A percentile compares a stretch with the other conserved stretches of the same genome.
These are phyloP conservation scores for Escovopsis weberi DNA, from an alignment of 2,329 filamentous ascomycete species.

Conservation along the genomic window DNA sequence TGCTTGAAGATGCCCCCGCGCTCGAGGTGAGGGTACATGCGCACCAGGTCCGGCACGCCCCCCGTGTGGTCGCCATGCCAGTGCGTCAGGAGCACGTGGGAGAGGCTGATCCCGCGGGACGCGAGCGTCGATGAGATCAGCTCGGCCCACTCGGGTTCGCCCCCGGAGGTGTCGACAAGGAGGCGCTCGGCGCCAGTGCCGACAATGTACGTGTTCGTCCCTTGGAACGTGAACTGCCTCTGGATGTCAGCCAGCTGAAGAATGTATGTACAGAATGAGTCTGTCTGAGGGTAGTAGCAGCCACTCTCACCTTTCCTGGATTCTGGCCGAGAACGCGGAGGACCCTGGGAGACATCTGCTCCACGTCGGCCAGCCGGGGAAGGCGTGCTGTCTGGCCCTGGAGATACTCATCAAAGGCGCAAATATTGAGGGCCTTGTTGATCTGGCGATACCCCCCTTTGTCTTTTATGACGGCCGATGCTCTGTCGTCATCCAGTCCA, in stretches of 20 bases:
- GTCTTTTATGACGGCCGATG: too few species aligned
- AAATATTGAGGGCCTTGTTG: conserved; percentile 31
- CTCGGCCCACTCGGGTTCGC: background rate
- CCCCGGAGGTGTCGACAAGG: conserved; percentile 1
- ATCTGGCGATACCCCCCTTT: conserved; percentile 28
- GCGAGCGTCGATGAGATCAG: conserved; percentile 1
- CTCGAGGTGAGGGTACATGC: conserved; percentile 7
- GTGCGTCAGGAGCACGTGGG: conserved; percentile 49
- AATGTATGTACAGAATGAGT: too few species aligned
- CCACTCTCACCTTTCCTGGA: conserved; percentile 21
- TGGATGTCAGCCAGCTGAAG: too few species aligned
- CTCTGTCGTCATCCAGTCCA: too few species aligned
- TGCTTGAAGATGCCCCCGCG: conserved; percentile 39
- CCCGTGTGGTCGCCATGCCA: conserved; percentile 62
- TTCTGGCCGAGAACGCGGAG: conserved; percentile 30
- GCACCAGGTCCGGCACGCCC: conserved; percentile 45
- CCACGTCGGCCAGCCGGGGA: conserved; percentile 23
- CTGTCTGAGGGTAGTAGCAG: background rate
- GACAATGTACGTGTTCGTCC: conserved; percentile 5
- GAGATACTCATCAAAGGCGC: conserved; percentile 34
- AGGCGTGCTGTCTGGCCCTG: conserved; percentile 20
- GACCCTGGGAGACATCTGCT: conserved; percentile 26
- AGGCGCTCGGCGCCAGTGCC: conserved; percentile 1
- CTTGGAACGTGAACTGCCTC: background rate
- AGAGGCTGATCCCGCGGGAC: conserved; percentile 12